These are phyloP conservation scores for Kokia cookei DNA, from an alignment of 441 rosid species.

Conservation along the genomic window DNA sequence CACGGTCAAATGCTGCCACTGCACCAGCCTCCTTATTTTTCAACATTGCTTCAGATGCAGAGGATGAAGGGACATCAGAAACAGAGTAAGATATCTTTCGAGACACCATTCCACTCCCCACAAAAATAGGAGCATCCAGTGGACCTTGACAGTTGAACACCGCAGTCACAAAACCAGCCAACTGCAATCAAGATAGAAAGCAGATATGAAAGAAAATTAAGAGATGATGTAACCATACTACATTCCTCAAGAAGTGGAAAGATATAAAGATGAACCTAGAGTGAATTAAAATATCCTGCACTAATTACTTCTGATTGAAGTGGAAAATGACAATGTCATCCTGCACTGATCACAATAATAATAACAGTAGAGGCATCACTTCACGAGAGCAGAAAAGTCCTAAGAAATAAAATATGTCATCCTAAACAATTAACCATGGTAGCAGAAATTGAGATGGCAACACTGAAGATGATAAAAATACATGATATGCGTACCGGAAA, in stretches of 20 bases:
- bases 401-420: background rate
- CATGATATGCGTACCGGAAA: conserved; percentile 62
- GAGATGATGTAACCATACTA: conserved; percentile 7
- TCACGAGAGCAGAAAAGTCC: background rate
- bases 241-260: background rate
- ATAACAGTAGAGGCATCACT: background rate
- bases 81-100: conserved; percentile 73
- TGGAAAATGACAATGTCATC: background rate
- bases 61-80: conserved; percentile 60
- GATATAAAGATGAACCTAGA: background rate
- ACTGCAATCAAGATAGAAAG: conserved; percentile 40
- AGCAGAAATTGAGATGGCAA: background rate
- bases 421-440: background rate
- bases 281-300: background rate
- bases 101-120: conserved; percentile 97
- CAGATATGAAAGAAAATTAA: background rate
- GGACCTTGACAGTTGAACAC: conserved; percentile 99
- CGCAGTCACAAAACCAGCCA: conserved; percentile 97
- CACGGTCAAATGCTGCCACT: conserved; percentile 97
- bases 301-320: conserved; percentile 1
- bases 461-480: background rate
- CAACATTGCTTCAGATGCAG: conserved; percentile 88
- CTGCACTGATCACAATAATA: background rate
- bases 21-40: conserved; percentile 98
- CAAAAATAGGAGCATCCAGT: conserved; percentile 92